Percentiles rank a stretch among this genome's conserved stretches.
phyloP scores from a whole-genome alignment of 2,329 filamentous ascomycete species.

The Dendryphion nanum region DNA sequence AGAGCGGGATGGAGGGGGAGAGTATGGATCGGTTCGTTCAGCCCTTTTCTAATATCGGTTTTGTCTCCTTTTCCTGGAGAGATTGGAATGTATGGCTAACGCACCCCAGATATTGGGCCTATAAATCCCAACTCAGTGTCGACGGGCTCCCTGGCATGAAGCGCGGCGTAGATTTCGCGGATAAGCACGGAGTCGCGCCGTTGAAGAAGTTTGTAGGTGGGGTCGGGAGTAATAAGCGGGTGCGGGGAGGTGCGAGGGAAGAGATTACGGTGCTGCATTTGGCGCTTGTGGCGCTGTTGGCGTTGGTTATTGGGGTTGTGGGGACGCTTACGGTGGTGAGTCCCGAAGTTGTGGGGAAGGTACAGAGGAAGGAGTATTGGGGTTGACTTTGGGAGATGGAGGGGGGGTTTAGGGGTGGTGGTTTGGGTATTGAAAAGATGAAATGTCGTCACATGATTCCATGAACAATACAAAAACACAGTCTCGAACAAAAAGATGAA shows the following conservation, averaged over 20 bases:
- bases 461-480: too few relatives aligned
- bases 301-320: constrained; percentile 29
- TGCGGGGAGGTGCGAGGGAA: constrained; percentile 8
- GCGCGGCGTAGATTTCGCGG: constrained; percentile 36
- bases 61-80: neutral
- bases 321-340: constrained; percentile 21
- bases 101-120: constrained; percentile 43
- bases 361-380: constrained; percentile 26
- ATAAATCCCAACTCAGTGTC: constrained; percentile 43
- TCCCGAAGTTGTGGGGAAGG: constrained; percentile 19
- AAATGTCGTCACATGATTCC: too few relatives aligned
- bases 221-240: constrained; percentile 21
- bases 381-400: too few relatives aligned
- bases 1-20: constrained; percentile 38
- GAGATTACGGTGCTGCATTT: constrained; percentile 14
- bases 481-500: too few relatives aligned
- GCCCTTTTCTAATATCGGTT: neutral
- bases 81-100: constrained; percentile 4
- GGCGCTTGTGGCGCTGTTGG: constrained; percentile 26
- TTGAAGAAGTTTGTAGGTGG: constrained; percentile 45
- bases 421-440: too few relatives aligned
- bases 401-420: too few relatives aligned
- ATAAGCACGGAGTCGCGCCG: constrained; percentile 37
- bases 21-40: constrained; percentile 37
- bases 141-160: constrained; percentile 47